phyloP scores from a whole-genome alignment of 768 basidiomycete species.

The Phanerochaete sordida region DNA sequence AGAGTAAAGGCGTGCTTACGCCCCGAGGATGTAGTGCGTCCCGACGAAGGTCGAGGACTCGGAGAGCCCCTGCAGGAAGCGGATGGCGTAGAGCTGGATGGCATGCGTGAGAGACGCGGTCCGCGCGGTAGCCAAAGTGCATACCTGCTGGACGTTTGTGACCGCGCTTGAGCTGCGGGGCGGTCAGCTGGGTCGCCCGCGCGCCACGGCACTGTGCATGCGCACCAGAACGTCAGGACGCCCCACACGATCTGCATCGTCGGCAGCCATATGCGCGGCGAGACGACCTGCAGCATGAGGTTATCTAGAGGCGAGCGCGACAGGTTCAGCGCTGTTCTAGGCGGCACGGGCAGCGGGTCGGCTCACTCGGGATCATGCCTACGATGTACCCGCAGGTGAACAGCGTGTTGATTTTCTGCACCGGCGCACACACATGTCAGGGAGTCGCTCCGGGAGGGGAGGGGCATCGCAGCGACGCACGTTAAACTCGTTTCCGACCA shows the following conservation, averaged over 20 bases:
- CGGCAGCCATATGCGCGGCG: conserved; percentile 66
- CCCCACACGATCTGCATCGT: conserved; percentile 65
- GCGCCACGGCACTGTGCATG: neutral
- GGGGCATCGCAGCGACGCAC: conserved; percentile 27
- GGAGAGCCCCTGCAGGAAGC: conserved; percentile 70
- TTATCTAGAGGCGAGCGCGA: conserved; percentile 42
- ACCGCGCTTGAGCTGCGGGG: conserved; percentile 51
- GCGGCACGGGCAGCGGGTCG: neutral
- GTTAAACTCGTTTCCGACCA: conserved; percentile 64
- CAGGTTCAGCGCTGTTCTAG: neutral
- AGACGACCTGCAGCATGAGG: conserved; percentile 58
- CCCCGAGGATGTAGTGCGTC: conserved; percentile 68
- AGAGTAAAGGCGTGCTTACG: conserved; percentile 38
- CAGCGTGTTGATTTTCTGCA: conserved; percentile 61
- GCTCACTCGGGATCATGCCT: conserved; percentile 66
- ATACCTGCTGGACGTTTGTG: conserved; percentile 53
- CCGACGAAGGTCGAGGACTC: conserved; percentile 79
- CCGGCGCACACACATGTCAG: neutral
- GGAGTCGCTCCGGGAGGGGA: neutral
- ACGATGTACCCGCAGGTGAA: conserved; percentile 76
- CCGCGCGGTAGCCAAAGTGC: neutral
- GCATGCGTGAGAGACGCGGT: neutral
- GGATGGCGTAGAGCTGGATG: conserved; percentile 57
- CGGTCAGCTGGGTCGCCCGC: neutral
- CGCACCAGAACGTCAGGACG: conserved; percentile 58